Conservation (phyloP, 2,329 filamentous ascomycete species). For the Fusarium decemcellulare region DNA sequence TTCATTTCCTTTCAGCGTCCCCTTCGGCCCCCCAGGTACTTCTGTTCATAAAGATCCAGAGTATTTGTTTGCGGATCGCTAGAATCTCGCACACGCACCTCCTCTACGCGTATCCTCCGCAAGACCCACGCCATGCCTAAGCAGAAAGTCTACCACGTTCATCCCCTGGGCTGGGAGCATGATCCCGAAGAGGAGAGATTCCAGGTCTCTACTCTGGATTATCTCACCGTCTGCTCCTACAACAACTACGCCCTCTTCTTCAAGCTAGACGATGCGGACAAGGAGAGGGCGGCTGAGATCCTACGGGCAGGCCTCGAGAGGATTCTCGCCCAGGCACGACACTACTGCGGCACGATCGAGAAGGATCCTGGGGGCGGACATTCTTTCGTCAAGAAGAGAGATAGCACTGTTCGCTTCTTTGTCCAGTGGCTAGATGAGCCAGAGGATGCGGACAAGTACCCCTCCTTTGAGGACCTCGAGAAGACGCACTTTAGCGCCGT, state of each 20-base stretch:
- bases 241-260: conserved; percentile 59
- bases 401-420: conserved; percentile 52
- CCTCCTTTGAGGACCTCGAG: conserved; percentile 57
- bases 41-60: too few species aligned
- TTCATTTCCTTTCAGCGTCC: too few species aligned
- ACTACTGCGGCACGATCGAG: conserved; percentile 58
- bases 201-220: conserved; percentile 56
- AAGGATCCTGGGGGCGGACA: conserved; percentile 53
- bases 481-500: conserved; percentile 51
- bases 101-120: too few species aligned
- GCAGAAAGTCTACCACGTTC: conserved; percentile 48
- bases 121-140: conserved; percentile 44
- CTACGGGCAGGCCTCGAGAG: conserved; percentile 54
- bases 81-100: too few species aligned
- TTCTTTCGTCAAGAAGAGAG: conserved; percentile 53
- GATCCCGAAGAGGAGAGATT: conserved; percentile 54
- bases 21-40: too few species aligned
- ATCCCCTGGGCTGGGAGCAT: conserved; percentile 54
- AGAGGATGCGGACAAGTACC: conserved; percentile 44
- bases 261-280: conserved; percentile 50
- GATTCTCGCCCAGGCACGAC: conserved; percentile 54
- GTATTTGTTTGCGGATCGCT: too few species aligned
- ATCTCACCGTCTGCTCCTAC: conserved; percentile 51
- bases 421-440: conserved; percentile 55
- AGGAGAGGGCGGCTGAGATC: conserved; percentile 40